These are phyloP conservation scores for Cinchona pubescens DNA, from an alignment of 257 asterid genomes.

Conservation along the genomic window DNA sequence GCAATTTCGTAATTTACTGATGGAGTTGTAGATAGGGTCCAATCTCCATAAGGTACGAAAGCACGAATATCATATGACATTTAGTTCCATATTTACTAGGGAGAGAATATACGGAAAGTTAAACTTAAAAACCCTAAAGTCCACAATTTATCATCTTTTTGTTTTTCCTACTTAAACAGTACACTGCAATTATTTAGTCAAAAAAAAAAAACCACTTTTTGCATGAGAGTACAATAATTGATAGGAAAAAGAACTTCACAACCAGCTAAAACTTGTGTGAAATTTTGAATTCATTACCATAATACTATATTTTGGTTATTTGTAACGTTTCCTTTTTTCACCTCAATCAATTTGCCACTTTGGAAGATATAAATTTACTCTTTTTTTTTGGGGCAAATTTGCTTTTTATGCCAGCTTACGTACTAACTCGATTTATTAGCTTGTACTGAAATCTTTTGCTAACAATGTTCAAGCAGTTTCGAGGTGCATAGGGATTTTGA, in stretches of 20 bases:
- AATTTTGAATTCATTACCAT: not conserved
- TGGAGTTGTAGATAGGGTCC: too few relatives aligned
- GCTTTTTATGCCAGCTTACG: too few relatives aligned
- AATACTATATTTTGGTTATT: not conserved
- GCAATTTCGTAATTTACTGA: too few relatives aligned
- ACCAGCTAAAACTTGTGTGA: not conserved
- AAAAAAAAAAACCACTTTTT: conserved; percentile 1
- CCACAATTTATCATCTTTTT: not conserved
- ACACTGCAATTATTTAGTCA: not conserved
- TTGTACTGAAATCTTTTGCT: too few relatives aligned
- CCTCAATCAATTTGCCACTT: too few relatives aligned
- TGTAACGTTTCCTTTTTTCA: too few relatives aligned
- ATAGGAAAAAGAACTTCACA: not conserved
- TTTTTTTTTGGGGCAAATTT: too few relatives aligned
- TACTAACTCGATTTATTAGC: too few relatives aligned
- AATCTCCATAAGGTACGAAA: too few relatives aligned
- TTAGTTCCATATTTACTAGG: not conserved
- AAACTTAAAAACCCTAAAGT: not conserved
- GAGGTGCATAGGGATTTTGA: too few relatives aligned
- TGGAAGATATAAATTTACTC: too few relatives aligned
- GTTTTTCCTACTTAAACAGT: not conserved
- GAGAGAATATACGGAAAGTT: not conserved
- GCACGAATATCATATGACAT: not conserved
- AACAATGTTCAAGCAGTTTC: too few relatives aligned
- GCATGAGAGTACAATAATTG: not conserved